Evolutionary conservation across 2,329 filamentous ascomycete species (phyloP), one percentile per base, ranked within the genome.

Genomic region (Penicillium brevicompactum): DNA sequence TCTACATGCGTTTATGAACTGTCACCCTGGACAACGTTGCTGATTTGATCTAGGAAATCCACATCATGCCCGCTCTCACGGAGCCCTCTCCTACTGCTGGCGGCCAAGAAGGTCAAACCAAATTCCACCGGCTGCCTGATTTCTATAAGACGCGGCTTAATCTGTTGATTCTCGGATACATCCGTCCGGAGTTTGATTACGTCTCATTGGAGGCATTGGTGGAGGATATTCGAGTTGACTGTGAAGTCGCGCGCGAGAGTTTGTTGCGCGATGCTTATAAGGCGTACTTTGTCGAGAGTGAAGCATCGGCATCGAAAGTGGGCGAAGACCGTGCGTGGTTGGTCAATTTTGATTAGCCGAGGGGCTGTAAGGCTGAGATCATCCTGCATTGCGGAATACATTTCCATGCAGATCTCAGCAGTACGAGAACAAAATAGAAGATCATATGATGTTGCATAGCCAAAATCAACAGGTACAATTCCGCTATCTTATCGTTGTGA

Each of bases 131-230:
- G 41, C 53, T 77, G 38, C 78, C 81, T 38, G 92, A 97, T 71
- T 99, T 99, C 72, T 97, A 97, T 76, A 90, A 84, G 59, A 84
- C 83, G 5, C 84, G 86, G 63, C 88, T 97, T 80, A 87, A 91
- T 41, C 78, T 97, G 14, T 74, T 92, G 22, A 86, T 99, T 47
- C 74, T 93, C 58, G 94, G 92, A 30, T 97, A 91, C 74, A 92
- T 99, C 59, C 84, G 94, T 50, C 88, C 91, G 8, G 94, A 97
- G 76, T 87, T 84, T 70, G 91, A 97, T 78, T 99, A 99, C 76
- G 85, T 87, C 57, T 88, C 84, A 59, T 81, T 91, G 64, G 92
- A 97, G 60, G 89, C 87, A 32, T 79, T 97, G 70, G 85, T 97
- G 43, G 84, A 88, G 66, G 94, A 99, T 77, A 99, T 99, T 70